Percentiles rank a stretch among this genome's conserved stretches.
phyloP scores from a whole-genome alignment of 352 stramenopile species.

The Phytophthora kernoviae region DNA sequence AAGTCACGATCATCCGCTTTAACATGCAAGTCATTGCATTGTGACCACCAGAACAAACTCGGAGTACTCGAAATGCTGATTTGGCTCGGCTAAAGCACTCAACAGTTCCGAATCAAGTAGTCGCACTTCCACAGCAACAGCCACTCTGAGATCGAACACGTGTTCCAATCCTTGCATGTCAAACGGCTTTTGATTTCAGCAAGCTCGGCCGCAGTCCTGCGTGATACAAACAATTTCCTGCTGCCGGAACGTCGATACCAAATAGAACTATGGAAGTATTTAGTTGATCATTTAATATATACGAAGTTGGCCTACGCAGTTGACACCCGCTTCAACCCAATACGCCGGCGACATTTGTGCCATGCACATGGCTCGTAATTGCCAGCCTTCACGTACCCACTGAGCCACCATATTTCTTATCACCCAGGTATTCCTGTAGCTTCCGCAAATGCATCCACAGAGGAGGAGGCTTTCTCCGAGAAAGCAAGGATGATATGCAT shows the following conservation, averaged over 20 bases:
- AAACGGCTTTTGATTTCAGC: background rate
- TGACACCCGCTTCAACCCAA: too few species aligned
- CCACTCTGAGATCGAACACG: background rate
- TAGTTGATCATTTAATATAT: too few species aligned
- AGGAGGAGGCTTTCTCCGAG: too few species aligned
- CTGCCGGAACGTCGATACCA: background rate
- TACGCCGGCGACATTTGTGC: too few species aligned
- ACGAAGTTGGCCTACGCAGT: too few species aligned
- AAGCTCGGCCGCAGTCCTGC: background rate
- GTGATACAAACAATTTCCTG: background rate
- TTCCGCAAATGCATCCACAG: too few species aligned
- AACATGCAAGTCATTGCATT: slow-evolving; percentile 1
- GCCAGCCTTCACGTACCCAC: too few species aligned
- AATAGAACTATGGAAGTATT: background rate
- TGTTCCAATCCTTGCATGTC: background rate
- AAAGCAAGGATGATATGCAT: too few species aligned
- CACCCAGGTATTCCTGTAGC: too few species aligned
- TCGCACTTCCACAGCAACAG: background rate
- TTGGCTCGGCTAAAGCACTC: background rate
- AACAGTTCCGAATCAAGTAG: background rate
- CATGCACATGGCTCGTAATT: too few species aligned
- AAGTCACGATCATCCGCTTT: background rate
- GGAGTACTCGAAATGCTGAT: slow-evolving; percentile 3
- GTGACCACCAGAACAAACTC: background rate
- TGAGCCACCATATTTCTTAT: too few species aligned